Percentiles rank a stretch among this genome's conserved stretches.
Conservation (phyloP, 192 early-diverging fungal genomes). For the Coemansia sp. region DNA sequence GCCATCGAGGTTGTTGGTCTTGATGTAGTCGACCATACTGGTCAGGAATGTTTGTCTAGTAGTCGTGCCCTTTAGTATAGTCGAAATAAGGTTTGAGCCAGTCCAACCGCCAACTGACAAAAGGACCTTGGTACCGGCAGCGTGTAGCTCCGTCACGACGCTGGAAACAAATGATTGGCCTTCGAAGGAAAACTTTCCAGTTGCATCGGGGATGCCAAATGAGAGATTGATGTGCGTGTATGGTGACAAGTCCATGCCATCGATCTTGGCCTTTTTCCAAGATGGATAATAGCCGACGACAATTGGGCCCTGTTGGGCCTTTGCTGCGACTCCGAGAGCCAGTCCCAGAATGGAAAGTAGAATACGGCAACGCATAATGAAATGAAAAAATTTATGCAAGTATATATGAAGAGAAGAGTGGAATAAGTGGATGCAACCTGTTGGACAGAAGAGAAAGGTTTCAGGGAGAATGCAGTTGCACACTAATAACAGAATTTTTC, state of each 20-base stretch:
- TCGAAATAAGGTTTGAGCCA: slow-evolving; percentile 53
- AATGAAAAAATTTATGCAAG: not conserved
- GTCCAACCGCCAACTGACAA: slow-evolving; percentile 71
- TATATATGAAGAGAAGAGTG: not conserved
- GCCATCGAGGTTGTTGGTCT: slow-evolving; percentile 61
- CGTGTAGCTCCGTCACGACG: slow-evolving; percentile 49
- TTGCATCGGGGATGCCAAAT: slow-evolving; percentile 47
- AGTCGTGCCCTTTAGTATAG: not conserved
- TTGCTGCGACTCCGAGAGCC: not conserved
- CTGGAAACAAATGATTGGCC: slow-evolving; percentile 28
- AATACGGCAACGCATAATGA: not conserved
- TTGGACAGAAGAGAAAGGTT: not conserved
- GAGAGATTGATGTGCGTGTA: slow-evolving; percentile 71
- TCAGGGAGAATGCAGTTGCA: not conserved
- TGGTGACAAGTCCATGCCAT: slow-evolving; percentile 30
- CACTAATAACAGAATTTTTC: not conserved
- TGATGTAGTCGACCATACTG: slow-evolving; percentile 50
- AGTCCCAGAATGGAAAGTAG: not conserved
- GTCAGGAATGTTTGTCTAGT: slow-evolving; percentile 45
- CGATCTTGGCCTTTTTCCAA: slow-evolving; percentile 16
- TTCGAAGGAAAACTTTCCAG: slow-evolving; percentile 31
- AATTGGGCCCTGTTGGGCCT: slow-evolving; percentile 4
- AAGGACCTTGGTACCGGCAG: slow-evolving; percentile 55
- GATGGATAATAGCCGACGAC: slow-evolving; percentile 30
- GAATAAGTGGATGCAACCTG: not conserved